Evolutionary conservation across 768 basidiomycete genomes (phyloP), one percentile per base, ranked within the genome.

Genomic region (Russula olivacea): DNA sequence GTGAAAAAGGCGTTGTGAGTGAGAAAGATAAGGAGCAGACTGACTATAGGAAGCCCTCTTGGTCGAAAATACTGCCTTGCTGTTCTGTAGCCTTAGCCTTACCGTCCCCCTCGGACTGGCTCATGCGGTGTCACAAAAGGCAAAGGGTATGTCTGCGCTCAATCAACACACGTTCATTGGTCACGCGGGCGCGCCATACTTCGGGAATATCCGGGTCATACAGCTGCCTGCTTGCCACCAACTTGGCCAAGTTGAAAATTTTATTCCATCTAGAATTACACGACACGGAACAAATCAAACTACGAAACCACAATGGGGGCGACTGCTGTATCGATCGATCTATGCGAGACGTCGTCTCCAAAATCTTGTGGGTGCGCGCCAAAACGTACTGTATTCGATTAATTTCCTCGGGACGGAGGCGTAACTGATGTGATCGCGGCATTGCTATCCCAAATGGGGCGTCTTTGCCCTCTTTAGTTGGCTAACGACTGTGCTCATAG

Each of bases 21-120:
- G 19, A 19, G 19, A 45, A 19, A 32, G 21, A 45, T 15, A 40
- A 30, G 17, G 48, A 5, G 34, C 17, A 21, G 47, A 67, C 65
- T 55, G 50, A 68, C 67, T 68, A 68, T 55, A 68, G 61, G 62
- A 68, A 68, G 59, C 62, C 61, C 25, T 58, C 32, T 53, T 60
- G 54, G 28, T 61, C 40, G 50, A 68, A 68, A 36, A 61, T 58
- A 38, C 41, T 56, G 32, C 6, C 60, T 40, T 59, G 49, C n/a
- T 53, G 38, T 53, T 57, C 23, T 12, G 47, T 55, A 55, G 38
- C 43, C 38, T 30, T 51, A 50, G 38, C 48, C 38, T 30, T 49
- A 30, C 60, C 51, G 64, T 55, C 41, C 48, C 47, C 61, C 23
- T 55, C 49, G 58, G 57, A 59, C 65, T 64, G 58, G 62, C 52